Base-by-base conservation (phyloP, 1,284 basidiomycete genomes). In the Puccinia coronata region DNA sequence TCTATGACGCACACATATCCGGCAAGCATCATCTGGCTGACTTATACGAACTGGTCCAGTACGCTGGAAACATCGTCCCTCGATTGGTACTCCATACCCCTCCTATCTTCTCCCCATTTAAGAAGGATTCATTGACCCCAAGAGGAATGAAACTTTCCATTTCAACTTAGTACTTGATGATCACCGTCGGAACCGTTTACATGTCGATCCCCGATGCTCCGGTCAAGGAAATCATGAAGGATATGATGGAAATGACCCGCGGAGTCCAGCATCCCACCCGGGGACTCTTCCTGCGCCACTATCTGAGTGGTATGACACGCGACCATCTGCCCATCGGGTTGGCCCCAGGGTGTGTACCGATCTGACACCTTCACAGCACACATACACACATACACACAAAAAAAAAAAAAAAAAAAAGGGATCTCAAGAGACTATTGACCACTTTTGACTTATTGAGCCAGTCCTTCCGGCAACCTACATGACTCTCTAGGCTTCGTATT, bases 201-300 rank as follows among this genome's bases (percentile, higher is more conserved):
- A 97, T 97, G 95, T 95, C 94, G 28, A 92, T 97, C 63, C 91
- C 94, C 1, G 95, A 96, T 80, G 94, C 95, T 9, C 95, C 95
- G 8, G 91, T 97, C 82, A 96, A 95, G 88, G 95, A 98, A 88
- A 94, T 98, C 83, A 98, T 97, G 95, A 97, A 96, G 89, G 95
- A 98, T 87, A 96, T 98, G 95, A 92, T 98, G 91, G 95, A 98
- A 87, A 98, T 98, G 95, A 94, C 94, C 41, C 89, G 95, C 51
- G 95, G 96, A 82, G 93, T 97, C 5, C 89, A 98, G 83, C 94
- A 97, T 86, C 95, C 95, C 23, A 95, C 94, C 61, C 89, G 96
- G 73, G 96, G 95, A 41, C 88, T 98, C 53, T 98, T 98, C 87
- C 88, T 98, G 55, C 90, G 95, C 23, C 95, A 98, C 86, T 98